Evolutionary conservation across 768 basidiomycete genomes (phyloP), one percentile per base, ranked within the genome.

Genomic region (Boletus pseudo-olivaceus): DNA sequence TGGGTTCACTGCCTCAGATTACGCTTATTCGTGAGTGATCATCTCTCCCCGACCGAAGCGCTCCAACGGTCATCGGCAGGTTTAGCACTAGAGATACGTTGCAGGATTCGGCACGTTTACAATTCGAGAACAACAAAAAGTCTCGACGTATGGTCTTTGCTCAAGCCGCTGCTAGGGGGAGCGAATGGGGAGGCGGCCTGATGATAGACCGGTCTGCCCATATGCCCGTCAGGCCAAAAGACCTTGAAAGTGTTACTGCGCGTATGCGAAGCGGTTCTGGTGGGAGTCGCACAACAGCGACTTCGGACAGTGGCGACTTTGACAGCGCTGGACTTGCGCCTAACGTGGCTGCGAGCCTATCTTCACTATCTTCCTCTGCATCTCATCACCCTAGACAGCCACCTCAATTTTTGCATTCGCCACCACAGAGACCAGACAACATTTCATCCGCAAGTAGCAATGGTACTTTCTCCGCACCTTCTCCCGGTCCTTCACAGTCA

Each of bases 1-100:
- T 57, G 93, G 93, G 0, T 97, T 93, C 68, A 91, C 90, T 10
- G 87, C 95, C 10, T 85, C 87, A 1, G 95, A 98, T 72, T 97
- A 95, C 69, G 92, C 94, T 15, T 97, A 91, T 68, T 59, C 60
- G 59, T 64, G 55, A 62, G 62, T 54, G 43, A 38, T 15, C 52
- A 49, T 60, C 49, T 35, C 39, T 5, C 20, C 30, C 17, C 9
- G 34, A 14, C 35, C 7, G 47, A 51, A 43, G 45, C 7, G n/a
- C 30, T 52, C 49, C 50, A 51, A 60, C 43, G 11, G 38, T 19
- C 33, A 33, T 51, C 2, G 10, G 41, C 59, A 93, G 90, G 42
- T 84, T 80, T 62, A 87, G 76, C 63, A 93, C 88, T 3, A 78
- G 79, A 60, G 88, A 91, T 48, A 88, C 87, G 0, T 73, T 93